Percentiles rank a stretch among this genome's conserved stretches.
Conservation (phyloP, 1,284 basidiomycete genomes). For the Ceratobasidium sp. region DNA sequence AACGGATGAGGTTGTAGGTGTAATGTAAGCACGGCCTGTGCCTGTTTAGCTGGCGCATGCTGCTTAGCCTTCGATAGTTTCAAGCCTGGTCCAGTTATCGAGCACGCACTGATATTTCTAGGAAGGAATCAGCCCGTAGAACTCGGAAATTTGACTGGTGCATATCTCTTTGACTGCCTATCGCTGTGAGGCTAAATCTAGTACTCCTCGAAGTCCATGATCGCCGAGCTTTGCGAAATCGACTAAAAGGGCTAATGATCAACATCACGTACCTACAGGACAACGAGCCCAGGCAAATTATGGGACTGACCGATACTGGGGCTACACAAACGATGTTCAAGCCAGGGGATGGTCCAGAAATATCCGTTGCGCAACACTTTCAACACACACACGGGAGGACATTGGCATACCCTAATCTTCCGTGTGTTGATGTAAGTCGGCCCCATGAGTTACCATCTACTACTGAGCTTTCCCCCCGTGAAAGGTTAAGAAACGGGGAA, state of each 20-base stretch:
- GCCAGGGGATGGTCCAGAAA: constrained; percentile 51
- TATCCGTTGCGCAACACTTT: constrained; percentile 41
- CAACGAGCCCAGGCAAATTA: constrained; percentile 54
- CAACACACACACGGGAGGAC: constrained; percentile 28
- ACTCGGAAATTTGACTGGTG: constrained; percentile 1
- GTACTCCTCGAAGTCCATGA: constrained; percentile 59
- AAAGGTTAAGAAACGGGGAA: constrained; percentile 48
- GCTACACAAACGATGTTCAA: constrained; percentile 64
- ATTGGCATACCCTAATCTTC: constrained; percentile 25
- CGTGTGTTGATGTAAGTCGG: constrained; percentile 44
- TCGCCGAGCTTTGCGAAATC: constrained; percentile 55
- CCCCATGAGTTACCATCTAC: constrained; percentile 55
- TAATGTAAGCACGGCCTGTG: constrained; percentile 11
- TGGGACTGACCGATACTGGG: constrained; percentile 62
- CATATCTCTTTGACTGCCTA: not conserved
- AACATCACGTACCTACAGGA: constrained; percentile 16
- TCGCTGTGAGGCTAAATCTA: not conserved
- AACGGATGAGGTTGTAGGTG: not conserved
- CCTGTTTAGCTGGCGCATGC: not conserved
- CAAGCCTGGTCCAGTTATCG: constrained; percentile 60
- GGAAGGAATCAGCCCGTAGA: constrained; percentile 44
- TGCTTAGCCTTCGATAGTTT: constrained; percentile 54
- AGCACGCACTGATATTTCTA: constrained; percentile 68
- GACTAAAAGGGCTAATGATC: constrained; percentile 2
- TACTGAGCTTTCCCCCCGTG: constrained; percentile 51